A percentile compares a stretch with the other conserved stretches of the same genome.
Conservation (phyloP, 345 rosid genomes). For the Rubroshorea leprosula region DNA sequence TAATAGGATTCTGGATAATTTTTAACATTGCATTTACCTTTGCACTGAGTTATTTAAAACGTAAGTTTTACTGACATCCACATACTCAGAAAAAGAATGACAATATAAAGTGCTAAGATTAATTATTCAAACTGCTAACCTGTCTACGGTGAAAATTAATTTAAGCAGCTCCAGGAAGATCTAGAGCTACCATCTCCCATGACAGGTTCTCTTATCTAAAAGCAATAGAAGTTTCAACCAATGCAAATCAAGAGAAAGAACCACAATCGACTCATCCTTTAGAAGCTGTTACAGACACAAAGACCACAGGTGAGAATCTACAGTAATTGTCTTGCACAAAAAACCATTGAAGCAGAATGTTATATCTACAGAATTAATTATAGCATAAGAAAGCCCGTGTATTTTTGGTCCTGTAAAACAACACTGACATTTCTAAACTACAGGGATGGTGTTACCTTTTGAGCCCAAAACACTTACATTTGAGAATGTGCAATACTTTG, state of each 20-base stretch:
- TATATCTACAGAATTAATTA: too few species aligned
- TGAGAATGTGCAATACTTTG: constrained; percentile 49
- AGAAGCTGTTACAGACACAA: constrained; percentile 11
- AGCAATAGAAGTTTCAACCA: constrained; percentile 5
- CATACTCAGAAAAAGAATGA: background rate
- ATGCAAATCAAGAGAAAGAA: constrained; percentile 10
- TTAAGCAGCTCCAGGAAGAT: constrained; percentile 11
- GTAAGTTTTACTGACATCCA: constrained; percentile 21
- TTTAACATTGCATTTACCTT: constrained; percentile 33
- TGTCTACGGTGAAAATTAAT: background rate
- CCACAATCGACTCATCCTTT: background rate
- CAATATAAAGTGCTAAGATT: background rate
- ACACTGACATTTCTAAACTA: constrained; percentile 4
- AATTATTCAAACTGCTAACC: background rate
- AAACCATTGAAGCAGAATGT: too few species aligned
- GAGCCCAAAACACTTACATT: constrained; percentile 50
- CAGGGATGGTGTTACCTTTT: constrained; percentile 58
- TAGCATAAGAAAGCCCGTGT: background rate
- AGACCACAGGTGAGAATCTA: constrained; percentile 19
- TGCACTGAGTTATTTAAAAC: constrained; percentile 25
- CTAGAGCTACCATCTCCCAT: constrained; percentile 22
- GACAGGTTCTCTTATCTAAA: constrained; percentile 15
- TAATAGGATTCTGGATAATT: constrained; percentile 39
- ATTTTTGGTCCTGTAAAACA: background rate
- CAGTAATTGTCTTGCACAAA: too few species aligned